Percentiles rank a stretch among this genome's conserved stretches.
phyloP scores from a whole-genome alignment of 2,329 filamentous ascomycete genomes.

The Penicillium sumatraense region DNA sequence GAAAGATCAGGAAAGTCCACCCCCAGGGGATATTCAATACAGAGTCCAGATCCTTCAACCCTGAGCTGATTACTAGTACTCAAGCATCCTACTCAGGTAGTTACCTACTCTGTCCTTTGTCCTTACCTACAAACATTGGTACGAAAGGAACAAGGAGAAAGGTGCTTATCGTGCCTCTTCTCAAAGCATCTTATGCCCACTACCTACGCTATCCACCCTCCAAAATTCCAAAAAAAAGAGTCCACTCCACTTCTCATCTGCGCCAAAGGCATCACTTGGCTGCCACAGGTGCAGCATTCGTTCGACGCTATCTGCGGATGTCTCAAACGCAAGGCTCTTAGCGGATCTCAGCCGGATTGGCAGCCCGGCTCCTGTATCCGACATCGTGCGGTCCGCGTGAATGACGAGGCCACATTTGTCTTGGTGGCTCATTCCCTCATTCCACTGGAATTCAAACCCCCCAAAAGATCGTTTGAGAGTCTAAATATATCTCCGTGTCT shows the following conservation, averaged over 20 bases:
- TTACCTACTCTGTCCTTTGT: too few relatives aligned
- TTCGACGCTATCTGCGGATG: conserved; percentile 19
- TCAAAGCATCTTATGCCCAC: too few relatives aligned
- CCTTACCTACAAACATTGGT: too few relatives aligned
- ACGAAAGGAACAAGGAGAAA: too few relatives aligned
- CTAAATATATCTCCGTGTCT: too few relatives aligned
- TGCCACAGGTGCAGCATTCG: conserved; percentile 17
- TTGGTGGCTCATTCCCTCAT: not conserved
- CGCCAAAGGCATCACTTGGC: conserved; percentile 6
- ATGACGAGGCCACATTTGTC: not conserved
- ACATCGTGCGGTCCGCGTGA: conserved; percentile 12
- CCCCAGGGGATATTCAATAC: not conserved
- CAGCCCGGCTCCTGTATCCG: conserved; percentile 15
- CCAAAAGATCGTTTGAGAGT: too few relatives aligned
- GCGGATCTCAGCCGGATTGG: conserved; percentile 20
- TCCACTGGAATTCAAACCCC: too few relatives aligned
- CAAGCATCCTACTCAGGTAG: too few relatives aligned
- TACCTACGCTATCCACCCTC: not conserved
- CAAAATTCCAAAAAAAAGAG: conserved; percentile 1
- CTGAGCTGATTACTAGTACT: too few relatives aligned
- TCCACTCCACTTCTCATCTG: conserved; percentile 8
- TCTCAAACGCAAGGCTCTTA: conserved; percentile 20
- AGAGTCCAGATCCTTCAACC: too few relatives aligned
- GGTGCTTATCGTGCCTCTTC: too few relatives aligned
- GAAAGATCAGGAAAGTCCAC: not conserved